Conservation (phyloP, 2,329 filamentous ascomycete species). For the Pyrenophora teres region DNA sequence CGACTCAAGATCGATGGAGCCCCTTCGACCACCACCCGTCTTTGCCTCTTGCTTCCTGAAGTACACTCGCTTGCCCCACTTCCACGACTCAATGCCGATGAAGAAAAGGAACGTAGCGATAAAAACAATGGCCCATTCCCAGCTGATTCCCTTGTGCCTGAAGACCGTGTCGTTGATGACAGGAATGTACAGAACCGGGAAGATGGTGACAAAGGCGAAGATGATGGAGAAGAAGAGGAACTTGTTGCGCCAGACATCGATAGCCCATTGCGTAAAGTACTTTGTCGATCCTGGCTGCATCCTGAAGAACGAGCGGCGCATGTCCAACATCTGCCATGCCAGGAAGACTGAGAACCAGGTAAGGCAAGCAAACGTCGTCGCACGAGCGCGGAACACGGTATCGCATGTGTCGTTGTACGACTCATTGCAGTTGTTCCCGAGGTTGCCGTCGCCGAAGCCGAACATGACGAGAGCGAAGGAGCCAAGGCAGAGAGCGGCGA, state of each 20-base stretch:
- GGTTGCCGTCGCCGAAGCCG: slow-evolving; percentile 40
- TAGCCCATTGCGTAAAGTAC: slow-evolving; percentile 64
- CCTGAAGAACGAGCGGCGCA: slow-evolving; percentile 73
- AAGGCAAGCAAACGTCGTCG: slow-evolving; percentile 73
- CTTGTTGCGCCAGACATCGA: slow-evolving; percentile 72
- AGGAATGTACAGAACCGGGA: slow-evolving; percentile 63
- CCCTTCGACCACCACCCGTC: slow-evolving; percentile 25
- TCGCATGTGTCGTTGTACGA: slow-evolving; percentile 33
- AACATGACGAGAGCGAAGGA: slow-evolving; percentile 46
- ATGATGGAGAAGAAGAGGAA: slow-evolving; percentile 60
- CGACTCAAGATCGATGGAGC: slow-evolving; percentile 38
- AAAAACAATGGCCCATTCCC: slow-evolving; percentile 73
- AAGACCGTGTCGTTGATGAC: slow-evolving; percentile 69
- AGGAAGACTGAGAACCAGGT: slow-evolving; percentile 78
- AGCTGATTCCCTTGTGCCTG: slow-evolving; percentile 66
- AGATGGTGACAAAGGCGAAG: slow-evolving; percentile 37
- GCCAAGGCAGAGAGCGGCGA: slow-evolving; percentile 36
- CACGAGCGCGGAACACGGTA: slow-evolving; percentile 59
- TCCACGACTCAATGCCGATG: slow-evolving; percentile 67
- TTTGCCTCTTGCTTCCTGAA: slow-evolving; percentile 36
- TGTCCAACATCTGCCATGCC: slow-evolving; percentile 73
- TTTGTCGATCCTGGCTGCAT: slow-evolving; percentile 67
- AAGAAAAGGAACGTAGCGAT: slow-evolving; percentile 68
- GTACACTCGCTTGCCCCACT: slow-evolving; percentile 64
- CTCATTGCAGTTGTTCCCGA: slow-evolving; percentile 43